Evolutionary conservation across 495 filamentous ascomycete genomes (phyloP).

Genomic region (Penicillium longicatenatum): DNA sequence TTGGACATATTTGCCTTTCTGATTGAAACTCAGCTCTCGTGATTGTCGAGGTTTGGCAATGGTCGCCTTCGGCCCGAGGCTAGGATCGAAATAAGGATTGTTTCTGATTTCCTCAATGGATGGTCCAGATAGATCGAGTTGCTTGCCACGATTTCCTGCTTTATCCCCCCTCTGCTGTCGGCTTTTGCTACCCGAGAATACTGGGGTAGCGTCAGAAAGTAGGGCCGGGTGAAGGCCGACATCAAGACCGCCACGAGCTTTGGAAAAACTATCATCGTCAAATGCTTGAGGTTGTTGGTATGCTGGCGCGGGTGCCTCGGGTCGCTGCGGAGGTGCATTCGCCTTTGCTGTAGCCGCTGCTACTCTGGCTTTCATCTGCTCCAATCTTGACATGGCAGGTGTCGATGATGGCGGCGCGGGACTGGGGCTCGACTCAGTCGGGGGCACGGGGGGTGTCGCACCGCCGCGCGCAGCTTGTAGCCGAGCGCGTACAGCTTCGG

Average conservation of each 20-base stretch:
- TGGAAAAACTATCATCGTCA: slow-evolving; percentile 50
- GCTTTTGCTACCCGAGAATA: slow-evolving; percentile 61
- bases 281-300: slow-evolving; percentile 41
- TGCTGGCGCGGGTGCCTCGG: slow-evolving; percentile 35
- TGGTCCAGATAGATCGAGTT: slow-evolving; percentile 70
- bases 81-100: slow-evolving; percentile 88
- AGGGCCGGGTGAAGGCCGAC: slow-evolving; percentile 87
- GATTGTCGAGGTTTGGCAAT: slow-evolving; percentile 64
- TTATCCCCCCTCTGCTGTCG: slow-evolving; percentile 61
- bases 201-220: slow-evolving; percentile 70
- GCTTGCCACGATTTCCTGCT: slow-evolving; percentile 44
- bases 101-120: slow-evolving; percentile 66
- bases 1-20: slow-evolving; percentile 95
- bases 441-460: slow-evolving; percentile 31
- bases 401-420: slow-evolving; percentile 47
- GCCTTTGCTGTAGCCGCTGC: slow-evolving; percentile 70
- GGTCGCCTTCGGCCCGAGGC: slow-evolving; percentile 62
- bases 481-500: slow-evolving; percentile 59
- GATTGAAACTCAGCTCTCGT: slow-evolving; percentile 84
- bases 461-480: slow-evolving; percentile 48
- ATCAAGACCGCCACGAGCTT: slow-evolving; percentile 76
- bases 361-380: slow-evolving; percentile 79
- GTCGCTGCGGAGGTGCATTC: slow-evolving; percentile 46
- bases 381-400: slow-evolving; percentile 54
- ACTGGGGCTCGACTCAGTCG: slow-evolving; percentile 37